phyloP scores from a whole-genome alignment of 1,139 yeast genomes.

The Taphrina flavorubra region DNA sequence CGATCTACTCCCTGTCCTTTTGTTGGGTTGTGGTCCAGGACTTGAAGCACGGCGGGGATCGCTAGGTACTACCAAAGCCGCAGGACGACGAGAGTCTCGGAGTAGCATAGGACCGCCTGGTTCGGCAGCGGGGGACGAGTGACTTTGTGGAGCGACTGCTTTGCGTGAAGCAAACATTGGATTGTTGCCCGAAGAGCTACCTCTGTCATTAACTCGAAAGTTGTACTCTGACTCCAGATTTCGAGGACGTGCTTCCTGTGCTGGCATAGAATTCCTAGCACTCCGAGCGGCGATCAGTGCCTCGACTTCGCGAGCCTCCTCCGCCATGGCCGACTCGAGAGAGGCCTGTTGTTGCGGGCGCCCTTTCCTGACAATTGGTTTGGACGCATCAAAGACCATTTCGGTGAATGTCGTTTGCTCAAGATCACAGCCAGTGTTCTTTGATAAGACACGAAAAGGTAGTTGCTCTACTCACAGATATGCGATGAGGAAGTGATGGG shows the following conservation, averaged over 20 bases:
- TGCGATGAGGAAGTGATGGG: too few species aligned
- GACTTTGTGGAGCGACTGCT: background rate
- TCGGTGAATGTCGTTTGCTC: too few species aligned
- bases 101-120: slow-evolving; percentile 19
- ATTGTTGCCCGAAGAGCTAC: background rate
- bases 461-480: too few species aligned
- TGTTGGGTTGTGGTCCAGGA: slow-evolving; percentile 15
- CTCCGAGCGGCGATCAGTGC: slow-evolving; percentile 37
- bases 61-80: background rate
- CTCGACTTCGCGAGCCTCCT: slow-evolving; percentile 39
- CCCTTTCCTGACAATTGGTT: slow-evolving; percentile 35
- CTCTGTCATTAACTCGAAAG: slow-evolving; percentile 14
- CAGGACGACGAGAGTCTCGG: slow-evolving; percentile 20
- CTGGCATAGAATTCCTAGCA: slow-evolving; percentile 8
- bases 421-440: too few species aligned
- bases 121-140: slow-evolving; percentile 3
- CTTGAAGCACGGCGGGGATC: slow-evolving; percentile 26
- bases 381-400: slow-evolving; percentile 39
- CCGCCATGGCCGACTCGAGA: slow-evolving; percentile 39
- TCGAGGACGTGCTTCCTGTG: slow-evolving; percentile 16
- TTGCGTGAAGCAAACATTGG: slow-evolving; percentile 30
- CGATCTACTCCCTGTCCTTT: slow-evolving; percentile 13
- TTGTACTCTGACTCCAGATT: slow-evolving; percentile 25
- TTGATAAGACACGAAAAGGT: too few species aligned
- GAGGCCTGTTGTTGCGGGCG: slow-evolving; percentile 17